These are phyloP conservation scores for Hirsutella minnesotensis DNA, from an alignment of 2,329 filamentous ascomycete species.

Conservation along the genomic window DNA sequence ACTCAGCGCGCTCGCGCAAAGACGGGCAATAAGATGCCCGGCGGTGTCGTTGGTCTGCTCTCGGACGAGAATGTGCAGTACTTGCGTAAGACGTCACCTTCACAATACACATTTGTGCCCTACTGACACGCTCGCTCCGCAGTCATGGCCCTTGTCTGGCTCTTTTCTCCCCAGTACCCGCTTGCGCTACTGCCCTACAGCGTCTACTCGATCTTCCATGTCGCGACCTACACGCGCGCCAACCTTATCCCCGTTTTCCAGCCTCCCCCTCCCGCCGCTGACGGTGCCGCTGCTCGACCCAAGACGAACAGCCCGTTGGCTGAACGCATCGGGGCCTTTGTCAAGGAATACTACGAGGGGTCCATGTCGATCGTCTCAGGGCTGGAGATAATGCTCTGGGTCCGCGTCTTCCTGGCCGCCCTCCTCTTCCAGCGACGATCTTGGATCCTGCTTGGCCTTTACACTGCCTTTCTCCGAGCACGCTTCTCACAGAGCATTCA, in stretches of 20 bases:
- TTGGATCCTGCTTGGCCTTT: slow-evolving; percentile 76
- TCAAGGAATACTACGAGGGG: slow-evolving; percentile 94
- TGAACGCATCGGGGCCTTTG: slow-evolving; percentile 80
- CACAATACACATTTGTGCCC: background rate
- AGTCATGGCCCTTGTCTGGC: slow-evolving; percentile 94
- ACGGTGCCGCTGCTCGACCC: slow-evolving; percentile 42
- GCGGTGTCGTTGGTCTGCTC: slow-evolving; percentile 52
- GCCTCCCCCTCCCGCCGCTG: slow-evolving; percentile 48
- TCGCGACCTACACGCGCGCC: slow-evolving; percentile 88
- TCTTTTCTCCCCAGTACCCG: slow-evolving; percentile 78
- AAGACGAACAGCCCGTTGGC: slow-evolving; percentile 48
- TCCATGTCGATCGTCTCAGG: slow-evolving; percentile 88
- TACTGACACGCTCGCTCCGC: slow-evolving; percentile 8
- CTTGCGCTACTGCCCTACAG: slow-evolving; percentile 87
- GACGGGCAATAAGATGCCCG: slow-evolving; percentile 50
- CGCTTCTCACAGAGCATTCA: slow-evolving; percentile 85
- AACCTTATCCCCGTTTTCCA: slow-evolving; percentile 83
- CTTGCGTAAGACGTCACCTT: slow-evolving; percentile 51
- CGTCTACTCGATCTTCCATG: slow-evolving; percentile 97
- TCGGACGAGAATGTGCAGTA: slow-evolving; percentile 97
- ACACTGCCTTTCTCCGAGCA: slow-evolving; percentile 86
- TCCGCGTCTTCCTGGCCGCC: slow-evolving; percentile 69
- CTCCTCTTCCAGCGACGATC: slow-evolving; percentile 82
- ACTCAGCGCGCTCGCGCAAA: slow-evolving; percentile 78
- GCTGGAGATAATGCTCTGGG: slow-evolving; percentile 81